Evolutionary conservation across 768 basidiomycete species (phyloP).

Genomic region (Mycena capillaripes): DNA sequence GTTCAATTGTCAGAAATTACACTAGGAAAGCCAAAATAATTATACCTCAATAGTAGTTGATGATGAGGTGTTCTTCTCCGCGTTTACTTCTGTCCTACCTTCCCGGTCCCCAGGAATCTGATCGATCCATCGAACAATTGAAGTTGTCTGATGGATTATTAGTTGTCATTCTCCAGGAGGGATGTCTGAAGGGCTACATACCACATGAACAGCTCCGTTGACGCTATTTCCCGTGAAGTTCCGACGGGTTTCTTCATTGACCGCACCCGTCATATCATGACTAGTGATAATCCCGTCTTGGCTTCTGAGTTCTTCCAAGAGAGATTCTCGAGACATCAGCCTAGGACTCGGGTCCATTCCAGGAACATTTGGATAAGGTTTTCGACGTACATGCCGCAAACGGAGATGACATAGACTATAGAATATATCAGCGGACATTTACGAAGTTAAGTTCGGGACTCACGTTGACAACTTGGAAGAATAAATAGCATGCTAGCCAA

Average conservation of each 20-base stretch:
- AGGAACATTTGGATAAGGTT: background rate
- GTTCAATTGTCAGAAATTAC: background rate
- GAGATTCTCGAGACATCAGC: constrained; percentile 1
- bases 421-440: background rate
- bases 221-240: background rate
- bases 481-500: background rate
- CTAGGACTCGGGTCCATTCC: background rate
- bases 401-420: constrained; percentile 1
- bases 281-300: background rate
- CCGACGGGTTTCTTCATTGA: background rate
- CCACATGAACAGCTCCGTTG: background rate
- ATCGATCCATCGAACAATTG: background rate
- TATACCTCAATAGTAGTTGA: background rate
- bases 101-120: background rate
- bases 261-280: background rate
- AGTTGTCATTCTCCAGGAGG: background rate
- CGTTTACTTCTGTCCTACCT: background rate
- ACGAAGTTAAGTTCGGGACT: background rate
- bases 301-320: background rate
- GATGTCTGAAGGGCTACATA: background rate
- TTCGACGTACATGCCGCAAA: constrained; percentile 3
- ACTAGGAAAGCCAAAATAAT: background rate
- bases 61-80: background rate
- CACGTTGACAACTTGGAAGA: background rate
- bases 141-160: background rate